Conservation (phyloP, 108 stramenopile species). For the Skeletonema costatum region DNA sequence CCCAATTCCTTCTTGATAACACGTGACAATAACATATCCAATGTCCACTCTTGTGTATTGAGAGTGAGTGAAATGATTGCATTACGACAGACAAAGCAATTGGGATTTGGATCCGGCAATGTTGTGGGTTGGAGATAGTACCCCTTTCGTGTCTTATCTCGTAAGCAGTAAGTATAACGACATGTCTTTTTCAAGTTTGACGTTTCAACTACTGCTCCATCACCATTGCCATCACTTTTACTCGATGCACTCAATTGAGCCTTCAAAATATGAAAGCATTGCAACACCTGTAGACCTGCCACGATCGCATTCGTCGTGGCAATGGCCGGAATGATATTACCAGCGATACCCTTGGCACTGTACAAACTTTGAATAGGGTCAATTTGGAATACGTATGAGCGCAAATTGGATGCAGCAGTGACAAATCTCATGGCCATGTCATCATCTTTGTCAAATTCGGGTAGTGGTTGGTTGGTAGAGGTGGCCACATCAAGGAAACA, state of each 20-base stretch:
- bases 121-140: slow-evolving; percentile 74
- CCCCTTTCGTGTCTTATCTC: slow-evolving; percentile 81
- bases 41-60: slow-evolving; percentile 78
- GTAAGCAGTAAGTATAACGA: slow-evolving; percentile 72
- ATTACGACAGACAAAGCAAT: slow-evolving; percentile 94
- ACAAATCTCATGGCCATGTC: slow-evolving; percentile 94
- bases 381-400: slow-evolving; percentile 89
- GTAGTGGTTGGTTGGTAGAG: slow-evolving; percentile 36
- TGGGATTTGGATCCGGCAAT: slow-evolving; percentile 78
- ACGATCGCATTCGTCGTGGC: slow-evolving; percentile 99
- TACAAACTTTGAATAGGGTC: slow-evolving; percentile 83
- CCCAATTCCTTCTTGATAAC: slow-evolving; percentile 83
- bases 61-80: slow-evolving; percentile 67
- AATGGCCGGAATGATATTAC: slow-evolving; percentile 99
- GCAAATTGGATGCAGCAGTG: slow-evolving; percentile 92
- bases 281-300: slow-evolving; percentile 87
- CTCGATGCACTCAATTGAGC: slow-evolving; percentile 37
- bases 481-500: slow-evolving; percentile 56
- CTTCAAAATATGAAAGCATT: slow-evolving; percentile 74
- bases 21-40: slow-evolving; percentile 58
- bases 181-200: slow-evolving; percentile 54
- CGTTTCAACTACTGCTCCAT: slow-evolving; percentile 2
- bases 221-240: slow-evolving; percentile 1
- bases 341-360: slow-evolving; percentile 97
- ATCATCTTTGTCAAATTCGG: slow-evolving; percentile 96